These are phyloP conservation scores for Tricholoma matsutake DNA, from an alignment of 768 basidiomycete species.

Conservation along the genomic window DNA sequence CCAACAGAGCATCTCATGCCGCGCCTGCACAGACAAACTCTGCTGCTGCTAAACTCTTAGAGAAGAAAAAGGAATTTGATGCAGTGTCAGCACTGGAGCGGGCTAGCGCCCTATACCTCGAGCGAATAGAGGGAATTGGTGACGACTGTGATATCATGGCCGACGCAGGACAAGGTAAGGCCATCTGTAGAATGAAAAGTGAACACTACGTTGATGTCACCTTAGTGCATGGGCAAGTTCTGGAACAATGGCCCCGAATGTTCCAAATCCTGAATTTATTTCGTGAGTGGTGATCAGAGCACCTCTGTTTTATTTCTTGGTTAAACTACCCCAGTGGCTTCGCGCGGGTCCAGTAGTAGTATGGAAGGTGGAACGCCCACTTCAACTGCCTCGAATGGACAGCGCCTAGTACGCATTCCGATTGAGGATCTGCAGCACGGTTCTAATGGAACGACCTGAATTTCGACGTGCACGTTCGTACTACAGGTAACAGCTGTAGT, in stretches of 20 bases:
- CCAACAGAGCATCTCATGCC: constrained; percentile 49
- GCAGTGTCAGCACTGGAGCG: constrained; percentile 70
- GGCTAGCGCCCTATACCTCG: constrained; percentile 59
- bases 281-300: constrained; percentile 39
- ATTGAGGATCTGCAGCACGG: constrained; percentile 57
- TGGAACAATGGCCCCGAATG: constrained; percentile 82
- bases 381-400: constrained; percentile 34
- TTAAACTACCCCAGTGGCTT: constrained; percentile 40
- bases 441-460: constrained; percentile 18
- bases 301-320: not conserved
- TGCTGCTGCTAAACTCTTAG: constrained; percentile 55
- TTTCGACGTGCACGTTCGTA: not conserved
- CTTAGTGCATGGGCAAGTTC: constrained; percentile 71
- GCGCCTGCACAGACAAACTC: constrained; percentile 38
- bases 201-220: constrained; percentile 1
- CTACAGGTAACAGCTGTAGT: not conserved
- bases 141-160: constrained; percentile 79
- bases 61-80: constrained; percentile 82
- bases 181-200: not conserved
- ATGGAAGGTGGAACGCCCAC: constrained; percentile 19
- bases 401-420: constrained; percentile 71
- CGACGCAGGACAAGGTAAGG: constrained; percentile 65
- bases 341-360: constrained; percentile 32
- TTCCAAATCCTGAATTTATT: constrained; percentile 72
- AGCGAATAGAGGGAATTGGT: constrained; percentile 64